Evolutionary conservation across 2,329 filamentous ascomycete species (phyloP).

Genomic region (Juglanconis oblonga): DNA sequence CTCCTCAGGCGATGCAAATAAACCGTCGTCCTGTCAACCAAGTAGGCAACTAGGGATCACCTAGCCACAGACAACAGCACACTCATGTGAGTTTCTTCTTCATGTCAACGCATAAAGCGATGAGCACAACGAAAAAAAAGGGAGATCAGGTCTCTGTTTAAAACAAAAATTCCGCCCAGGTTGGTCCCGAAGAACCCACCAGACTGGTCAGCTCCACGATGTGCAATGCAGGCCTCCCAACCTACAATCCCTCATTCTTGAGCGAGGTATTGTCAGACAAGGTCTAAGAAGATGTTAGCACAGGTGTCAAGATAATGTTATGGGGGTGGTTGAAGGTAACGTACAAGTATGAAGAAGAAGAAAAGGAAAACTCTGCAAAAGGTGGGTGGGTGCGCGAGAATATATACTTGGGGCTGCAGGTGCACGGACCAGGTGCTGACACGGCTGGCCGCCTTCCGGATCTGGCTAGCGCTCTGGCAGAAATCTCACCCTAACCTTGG

Average conservation of each 20-base stretch:
- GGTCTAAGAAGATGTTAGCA: slow-evolving; percentile 31
- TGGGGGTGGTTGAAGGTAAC: neutral
- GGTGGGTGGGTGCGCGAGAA: neutral
- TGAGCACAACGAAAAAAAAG: slow-evolving; percentile 41
- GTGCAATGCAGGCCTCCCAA: slow-evolving; percentile 51
- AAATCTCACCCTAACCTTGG: no score
- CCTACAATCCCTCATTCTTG: slow-evolving; percentile 40
- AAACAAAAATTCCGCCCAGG: slow-evolving; percentile 48
- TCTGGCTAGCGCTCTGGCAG: no score
- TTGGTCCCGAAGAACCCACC: slow-evolving; percentile 51
- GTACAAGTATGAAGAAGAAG: slow-evolving; percentile 7
- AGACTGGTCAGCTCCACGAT: slow-evolving; percentile 45
- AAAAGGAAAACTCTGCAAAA: neutral
- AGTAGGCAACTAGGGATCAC: neutral
- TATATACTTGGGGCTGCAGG: neutral
- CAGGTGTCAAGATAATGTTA: neutral
- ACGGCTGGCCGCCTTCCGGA: no score
- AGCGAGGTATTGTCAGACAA: slow-evolving; percentile 41
- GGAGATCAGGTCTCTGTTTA: slow-evolving; percentile 25
- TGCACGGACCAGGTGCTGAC: neutral
- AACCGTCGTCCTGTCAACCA: no score
- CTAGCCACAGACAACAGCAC: neutral
- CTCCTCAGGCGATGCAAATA: no score
- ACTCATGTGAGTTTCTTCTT: slow-evolving; percentile 34
- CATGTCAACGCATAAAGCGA: slow-evolving; percentile 36